A percentile compares a stretch with the other conserved stretches of the same genome.
Evolutionary conservation across 768 basidiomycete genomes (phyloP).

Genomic region (Leccinum olivaceopallidum): DNA sequence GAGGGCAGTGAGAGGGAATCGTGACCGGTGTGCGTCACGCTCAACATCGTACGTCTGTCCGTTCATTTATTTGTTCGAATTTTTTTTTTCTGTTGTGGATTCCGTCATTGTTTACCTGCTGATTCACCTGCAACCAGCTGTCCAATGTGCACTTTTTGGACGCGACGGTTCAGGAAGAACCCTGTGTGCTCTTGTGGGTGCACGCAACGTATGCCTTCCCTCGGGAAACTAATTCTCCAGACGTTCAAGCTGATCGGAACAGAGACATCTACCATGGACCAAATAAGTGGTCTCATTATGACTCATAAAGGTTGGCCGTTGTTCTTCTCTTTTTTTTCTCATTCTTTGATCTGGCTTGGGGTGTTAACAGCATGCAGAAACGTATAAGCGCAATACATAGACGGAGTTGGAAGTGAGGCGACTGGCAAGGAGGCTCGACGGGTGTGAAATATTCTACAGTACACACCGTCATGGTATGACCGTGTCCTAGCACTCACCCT

Average conservation of each 20-base stretch:
- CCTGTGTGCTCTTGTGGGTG: slow-evolving; percentile 60
- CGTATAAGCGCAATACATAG: slow-evolving; percentile 58
- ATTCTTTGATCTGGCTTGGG: slow-evolving; percentile 45
- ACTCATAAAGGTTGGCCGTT: slow-evolving; percentile 41
- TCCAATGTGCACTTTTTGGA: slow-evolving; percentile 70
- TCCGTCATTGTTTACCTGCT: not conserved
- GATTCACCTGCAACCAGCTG: slow-evolving; percentile 38
- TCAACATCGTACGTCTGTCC: slow-evolving; percentile 26
- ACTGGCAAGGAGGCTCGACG: slow-evolving; percentile 62
- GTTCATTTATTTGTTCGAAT: no score
- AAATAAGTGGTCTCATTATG: slow-evolving; percentile 50
- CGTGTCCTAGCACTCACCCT: no score
- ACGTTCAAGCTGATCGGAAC: slow-evolving; percentile 64
- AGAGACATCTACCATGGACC: slow-evolving; percentile 51
- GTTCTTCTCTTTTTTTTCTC: not conserved
- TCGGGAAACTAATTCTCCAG: slow-evolving; percentile 47
- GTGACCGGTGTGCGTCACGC: slow-evolving; percentile 78
- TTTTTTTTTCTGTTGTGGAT: not conserved
- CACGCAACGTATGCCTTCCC: slow-evolving; percentile 67
- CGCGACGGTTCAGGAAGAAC: slow-evolving; percentile 70
- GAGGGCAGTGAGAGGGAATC: slow-evolving; percentile 56
- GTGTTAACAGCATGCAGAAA: slow-evolving; percentile 58
- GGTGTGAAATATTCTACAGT: slow-evolving; percentile 49
- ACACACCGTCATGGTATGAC: not conserved
- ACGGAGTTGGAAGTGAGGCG: slow-evolving; percentile 56